A percentile compares a stretch with the other conserved stretches of the same genome.
Evolutionary conservation across 179 eudicot species (phyloP).

Genomic region (Carnegiea gigantea): DNA sequence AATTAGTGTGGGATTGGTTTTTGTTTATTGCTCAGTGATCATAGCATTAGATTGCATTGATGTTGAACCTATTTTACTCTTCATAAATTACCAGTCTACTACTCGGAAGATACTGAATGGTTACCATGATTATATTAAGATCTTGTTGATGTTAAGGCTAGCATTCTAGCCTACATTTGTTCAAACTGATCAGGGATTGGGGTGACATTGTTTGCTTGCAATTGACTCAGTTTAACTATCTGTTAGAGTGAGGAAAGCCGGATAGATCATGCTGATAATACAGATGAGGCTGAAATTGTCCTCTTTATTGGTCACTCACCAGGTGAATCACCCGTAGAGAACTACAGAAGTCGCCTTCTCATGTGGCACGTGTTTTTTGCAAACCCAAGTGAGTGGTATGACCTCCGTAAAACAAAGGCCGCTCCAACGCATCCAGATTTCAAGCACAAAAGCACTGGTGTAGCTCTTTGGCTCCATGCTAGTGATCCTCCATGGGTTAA

Average conservation of each 20-base stretch:
- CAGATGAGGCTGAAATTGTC: neutral
- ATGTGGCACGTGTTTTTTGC: slow-evolving; percentile 71
- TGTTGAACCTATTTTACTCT: too few species aligned
- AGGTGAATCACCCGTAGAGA: slow-evolving; percentile 38
- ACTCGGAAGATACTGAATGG: neutral
- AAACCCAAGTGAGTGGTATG: slow-evolving; percentile 73
- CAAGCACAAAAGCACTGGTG: slow-evolving; percentile 61
- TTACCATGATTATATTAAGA: neutral
- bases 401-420: slow-evolving; percentile 47
- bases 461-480: slow-evolving; percentile 59
- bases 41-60: too few species aligned
- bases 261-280: neutral
- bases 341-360: slow-evolving; percentile 40
- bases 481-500: slow-evolving; percentile 75
- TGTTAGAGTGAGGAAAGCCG: neutral
- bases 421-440: slow-evolving; percentile 59
- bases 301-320: slow-evolving; percentile 7
- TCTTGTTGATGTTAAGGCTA: neutral
- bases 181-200: neutral
- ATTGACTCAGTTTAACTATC: neutral
- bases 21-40: too few species aligned
- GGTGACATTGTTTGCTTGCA: neutral
- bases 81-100: too few species aligned
- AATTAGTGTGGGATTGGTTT: too few species aligned
- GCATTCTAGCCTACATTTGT: neutral